phyloP scores from a whole-genome alignment of 495 filamentous ascomycete genomes.

The Neohortaea acidophila region DNA sequence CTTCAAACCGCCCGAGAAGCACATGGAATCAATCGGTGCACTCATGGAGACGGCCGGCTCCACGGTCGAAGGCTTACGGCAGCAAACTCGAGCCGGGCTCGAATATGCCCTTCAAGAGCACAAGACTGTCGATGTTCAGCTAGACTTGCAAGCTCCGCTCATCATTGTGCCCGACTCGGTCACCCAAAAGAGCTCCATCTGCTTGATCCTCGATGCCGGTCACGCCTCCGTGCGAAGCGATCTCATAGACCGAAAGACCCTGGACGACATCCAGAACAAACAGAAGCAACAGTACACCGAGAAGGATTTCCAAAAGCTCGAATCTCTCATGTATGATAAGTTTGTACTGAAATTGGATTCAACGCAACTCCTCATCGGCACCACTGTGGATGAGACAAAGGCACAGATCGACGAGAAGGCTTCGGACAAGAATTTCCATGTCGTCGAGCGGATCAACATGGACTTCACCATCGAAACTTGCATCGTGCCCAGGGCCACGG shows the following conservation, averaged over 20 bases:
- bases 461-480: conserved; percentile 85
- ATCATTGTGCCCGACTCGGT: conserved; percentile 94
- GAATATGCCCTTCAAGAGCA: conserved; percentile 95
- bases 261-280: conserved; percentile 79
- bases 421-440: conserved; percentile 59
- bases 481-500: conserved; percentile 83
- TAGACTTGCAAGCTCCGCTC: conserved; percentile 87
- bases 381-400: conserved; percentile 81
- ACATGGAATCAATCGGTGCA: conserved; percentile 95
- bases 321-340: conserved; percentile 88
- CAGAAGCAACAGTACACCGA: conserved; percentile 78
- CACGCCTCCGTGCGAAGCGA: conserved; percentile 89
- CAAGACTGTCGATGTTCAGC: conserved; percentile 89
- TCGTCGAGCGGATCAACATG: conserved; percentile 93
- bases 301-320: conserved; percentile 71
- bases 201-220: conserved; percentile 88
- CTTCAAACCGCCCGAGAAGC: conserved; percentile 86
- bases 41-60: conserved; percentile 88
- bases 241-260: conserved; percentile 73
- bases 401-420: conserved; percentile 60
- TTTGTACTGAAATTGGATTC: conserved; percentile 83
- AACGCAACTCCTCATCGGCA: conserved; percentile 87
- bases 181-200: conserved; percentile 60
- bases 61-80: conserved; percentile 82
- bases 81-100: conserved; percentile 87